Base-by-base conservation (phyloP, 2,329 filamentous ascomycete genomes). In the Clarireedia hainanense region DNA sequence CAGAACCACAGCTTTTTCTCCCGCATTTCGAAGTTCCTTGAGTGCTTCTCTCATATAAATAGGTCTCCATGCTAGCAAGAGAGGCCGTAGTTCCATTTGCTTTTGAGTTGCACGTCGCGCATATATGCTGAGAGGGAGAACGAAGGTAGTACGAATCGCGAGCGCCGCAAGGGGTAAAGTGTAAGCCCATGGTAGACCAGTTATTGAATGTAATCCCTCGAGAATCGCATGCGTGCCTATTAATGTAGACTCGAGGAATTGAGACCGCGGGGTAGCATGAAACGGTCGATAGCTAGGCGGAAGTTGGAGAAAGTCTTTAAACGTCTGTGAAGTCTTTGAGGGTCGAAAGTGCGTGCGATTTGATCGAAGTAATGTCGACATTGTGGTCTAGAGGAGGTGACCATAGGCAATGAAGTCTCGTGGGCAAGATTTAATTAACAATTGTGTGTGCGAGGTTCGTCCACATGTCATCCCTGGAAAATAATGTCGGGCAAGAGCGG, bases 81-180 rank as follows among this genome's bases (percentile, higher is more conserved):
- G 58, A 0, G 79, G 78, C 2, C 65, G 58, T 23, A 78, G 64
- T 36, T 71, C 71, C 39, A 70, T 64, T 64, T 74, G 75, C 59
- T 73, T 73, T 63, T 64, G 69, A 58, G 62, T 69, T 57, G 67
- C 66, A 53, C 66, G 61, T 62, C 75, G 69, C 57, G 71, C 58
- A 60, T 73, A 76, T 43, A 76, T 65, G 42, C 76, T 67, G 10
- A 79, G 57, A 3, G 78, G 77, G 9, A 78, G 68, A 43, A 76
- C 72, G 50, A 81, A 65, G 6, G 71, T 55, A 17, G 68, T 71
- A 48, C 80, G 77, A 2, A 81, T 70, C 15, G 76, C 50, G 42
- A 83, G 63, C 3, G 80, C 80, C 4, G 78, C 73, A 52, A 81
- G 67, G 4, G 80, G 80, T 43, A 84, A 74, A 20, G 77, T 75